phyloP scores from a whole-genome alignment of 495 filamentous ascomycete species.

The Neurospora tetrasperma region DNA sequence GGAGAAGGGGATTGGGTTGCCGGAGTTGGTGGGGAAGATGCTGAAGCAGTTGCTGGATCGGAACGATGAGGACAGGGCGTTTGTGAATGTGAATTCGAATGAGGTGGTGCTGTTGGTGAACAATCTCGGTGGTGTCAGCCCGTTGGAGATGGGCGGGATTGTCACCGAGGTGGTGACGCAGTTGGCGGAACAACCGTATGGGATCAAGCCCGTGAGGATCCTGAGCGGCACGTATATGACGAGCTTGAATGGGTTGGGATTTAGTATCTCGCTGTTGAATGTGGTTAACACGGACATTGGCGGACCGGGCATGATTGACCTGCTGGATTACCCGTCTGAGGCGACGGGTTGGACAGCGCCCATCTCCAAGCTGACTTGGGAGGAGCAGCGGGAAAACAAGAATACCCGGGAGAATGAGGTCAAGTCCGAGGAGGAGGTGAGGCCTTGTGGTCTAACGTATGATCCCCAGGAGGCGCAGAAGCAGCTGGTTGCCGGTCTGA shows the following conservation, averaged over 20 bases:
- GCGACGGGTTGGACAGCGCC: conserved; percentile 77
- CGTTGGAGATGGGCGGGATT: conserved; percentile 81
- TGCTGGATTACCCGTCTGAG: conserved; percentile 78
- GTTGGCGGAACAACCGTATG: conserved; percentile 49
- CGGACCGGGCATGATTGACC: conserved; percentile 69
- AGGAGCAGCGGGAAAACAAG: conserved; percentile 31
- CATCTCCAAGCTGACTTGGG: conserved; percentile 52
- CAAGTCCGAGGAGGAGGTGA: conserved; percentile 35
- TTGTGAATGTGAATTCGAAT: conserved; percentile 55
- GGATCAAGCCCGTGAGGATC: conserved; percentile 61
- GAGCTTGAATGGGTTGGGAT: conserved; percentile 84
- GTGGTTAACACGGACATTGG: conserved; percentile 72
- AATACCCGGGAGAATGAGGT: conserved; percentile 31
- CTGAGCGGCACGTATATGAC: conserved; percentile 67
- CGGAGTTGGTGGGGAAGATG: conserved; percentile 67
- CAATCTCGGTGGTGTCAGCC: conserved; percentile 87
- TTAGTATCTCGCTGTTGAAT: conserved; percentile 79
- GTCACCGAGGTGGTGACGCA: conserved; percentile 79
- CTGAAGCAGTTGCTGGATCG: conserved; percentile 69
- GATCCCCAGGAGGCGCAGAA: conserved; percentile 39
- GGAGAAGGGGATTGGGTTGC: conserved; percentile 48
- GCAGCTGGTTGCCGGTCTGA: conserved; percentile 55
- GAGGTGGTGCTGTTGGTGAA: conserved; percentile 75
- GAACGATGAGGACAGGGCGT: conserved; percentile 71
- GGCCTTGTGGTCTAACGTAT: conserved; percentile 61